Conservation (phyloP, 2,329 filamentous ascomycete species). For the Blastomyces percursus region DNA sequence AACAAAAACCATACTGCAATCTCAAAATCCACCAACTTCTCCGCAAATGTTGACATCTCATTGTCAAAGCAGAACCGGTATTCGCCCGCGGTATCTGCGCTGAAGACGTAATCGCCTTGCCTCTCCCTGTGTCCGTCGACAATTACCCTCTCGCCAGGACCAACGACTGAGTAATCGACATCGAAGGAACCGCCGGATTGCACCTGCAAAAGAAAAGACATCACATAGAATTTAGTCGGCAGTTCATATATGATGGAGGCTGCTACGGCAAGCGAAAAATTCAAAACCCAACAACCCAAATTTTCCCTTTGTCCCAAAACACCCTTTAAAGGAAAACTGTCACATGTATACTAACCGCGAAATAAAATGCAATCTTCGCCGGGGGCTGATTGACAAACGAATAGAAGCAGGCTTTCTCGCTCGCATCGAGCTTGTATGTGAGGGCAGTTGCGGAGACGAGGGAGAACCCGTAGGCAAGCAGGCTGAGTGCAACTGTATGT, state of each 20-base stretch:
- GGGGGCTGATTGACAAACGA: conserved; percentile 63
- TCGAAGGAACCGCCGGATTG: conserved; percentile 98
- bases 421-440: conserved; percentile 80
- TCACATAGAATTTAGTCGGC: not conserved
- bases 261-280: not conserved
- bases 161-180: conserved; percentile 81
- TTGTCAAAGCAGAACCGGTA: conserved; percentile 99
- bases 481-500: conserved; percentile 50
- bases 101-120: conserved; percentile 97
- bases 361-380: conserved; percentile 95
- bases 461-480: conserved; percentile 60
- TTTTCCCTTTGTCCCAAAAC: not conserved
- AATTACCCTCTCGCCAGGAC: conserved; percentile 69
- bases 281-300: not conserved
- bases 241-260: not conserved
- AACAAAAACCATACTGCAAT: conserved; percentile 59
- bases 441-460: conserved; percentile 76
- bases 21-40: conserved; percentile 97
- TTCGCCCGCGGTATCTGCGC: conserved; percentile 73
- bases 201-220: conserved; percentile 46
- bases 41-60: conserved; percentile 92
- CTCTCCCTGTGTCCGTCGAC: conserved; percentile 81
- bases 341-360: conserved; percentile 59
- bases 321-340: not conserved
- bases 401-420: conserved; percentile 96